These are phyloP conservation scores for Microstroma glucosiphilum DNA, from an alignment of 1,284 basidiomycete species.

Conservation along the genomic window DNA sequence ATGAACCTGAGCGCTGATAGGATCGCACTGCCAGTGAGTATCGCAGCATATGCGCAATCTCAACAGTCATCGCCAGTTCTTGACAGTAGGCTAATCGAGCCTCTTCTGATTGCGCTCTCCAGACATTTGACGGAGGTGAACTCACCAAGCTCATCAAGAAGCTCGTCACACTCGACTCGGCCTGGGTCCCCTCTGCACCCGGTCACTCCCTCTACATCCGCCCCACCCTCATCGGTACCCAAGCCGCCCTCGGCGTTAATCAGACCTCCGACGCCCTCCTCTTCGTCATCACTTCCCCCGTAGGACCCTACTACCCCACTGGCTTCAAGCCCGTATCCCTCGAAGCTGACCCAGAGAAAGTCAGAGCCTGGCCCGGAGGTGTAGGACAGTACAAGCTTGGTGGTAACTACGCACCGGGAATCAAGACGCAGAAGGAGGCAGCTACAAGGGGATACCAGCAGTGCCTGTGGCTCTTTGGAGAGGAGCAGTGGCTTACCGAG, in stretches of 20 bases:
- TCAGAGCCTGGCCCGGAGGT: slow-evolving; percentile 53
- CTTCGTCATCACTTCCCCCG: slow-evolving; percentile 83
- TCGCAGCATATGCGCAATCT: slow-evolving; percentile 54
- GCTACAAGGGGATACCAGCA: slow-evolving; percentile 80
- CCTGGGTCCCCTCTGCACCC: slow-evolving; percentile 84
- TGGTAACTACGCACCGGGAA: slow-evolving; percentile 47
- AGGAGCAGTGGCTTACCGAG: slow-evolving; percentile 51
- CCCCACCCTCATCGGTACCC: slow-evolving; percentile 83
- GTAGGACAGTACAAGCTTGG: slow-evolving; percentile 48
- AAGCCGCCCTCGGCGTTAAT: slow-evolving; percentile 77
- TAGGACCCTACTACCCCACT: slow-evolving; percentile 75
- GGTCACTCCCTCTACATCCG: slow-evolving; percentile 84
- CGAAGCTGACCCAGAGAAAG: slow-evolving; percentile 81
- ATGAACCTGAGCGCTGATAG: slow-evolving; percentile 62
- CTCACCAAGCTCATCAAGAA: slow-evolving; percentile 80
- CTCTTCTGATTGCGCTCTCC: background rate
- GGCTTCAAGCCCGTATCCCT: slow-evolving; percentile 95
- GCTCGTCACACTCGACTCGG: slow-evolving; percentile 75
- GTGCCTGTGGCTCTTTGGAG: slow-evolving; percentile 79
- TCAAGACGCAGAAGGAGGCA: slow-evolving; percentile 71
- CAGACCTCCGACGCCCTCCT: slow-evolving; percentile 83
- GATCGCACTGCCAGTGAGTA: slow-evolving; percentile 61
- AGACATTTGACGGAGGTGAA: slow-evolving; percentile 70
- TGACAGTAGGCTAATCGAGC: slow-evolving; percentile 53
- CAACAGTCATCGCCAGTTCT: slow-evolving; percentile 60